A percentile compares a stretch with the other conserved stretches of the same genome.
Conservation (phyloP, 495 filamentous ascomycete genomes). For the Daldinia vernicosa region DNA sequence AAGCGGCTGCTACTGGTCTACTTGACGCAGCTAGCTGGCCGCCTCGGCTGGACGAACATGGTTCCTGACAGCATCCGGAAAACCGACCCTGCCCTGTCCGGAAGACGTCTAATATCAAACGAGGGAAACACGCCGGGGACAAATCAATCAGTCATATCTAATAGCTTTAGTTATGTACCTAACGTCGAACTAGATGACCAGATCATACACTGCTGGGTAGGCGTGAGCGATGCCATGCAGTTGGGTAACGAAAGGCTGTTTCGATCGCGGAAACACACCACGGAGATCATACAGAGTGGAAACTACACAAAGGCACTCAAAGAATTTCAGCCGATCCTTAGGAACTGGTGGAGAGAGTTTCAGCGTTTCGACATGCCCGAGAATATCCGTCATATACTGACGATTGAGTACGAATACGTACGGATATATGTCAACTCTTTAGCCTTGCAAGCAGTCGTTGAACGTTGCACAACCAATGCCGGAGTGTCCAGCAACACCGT, state of each 20-base stretch:
- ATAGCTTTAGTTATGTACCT: constrained; percentile 65
- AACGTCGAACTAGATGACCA: constrained; percentile 71
- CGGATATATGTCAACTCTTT: constrained; percentile 93
- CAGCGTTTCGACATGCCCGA: constrained; percentile 74
- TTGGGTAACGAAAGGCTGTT: constrained; percentile 85
- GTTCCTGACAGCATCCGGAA: constrained; percentile 70
- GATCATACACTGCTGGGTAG: constrained; percentile 91
- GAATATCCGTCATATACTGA: constrained; percentile 82
- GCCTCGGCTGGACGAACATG: constrained; percentile 93
- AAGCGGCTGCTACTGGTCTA: constrained; percentile 88
- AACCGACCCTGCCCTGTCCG: constrained; percentile 56
- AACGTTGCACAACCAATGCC: constrained; percentile 83
- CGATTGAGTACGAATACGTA: constrained; percentile 91
- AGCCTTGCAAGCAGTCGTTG: constrained; percentile 91
- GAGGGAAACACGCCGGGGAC: constrained; percentile 65
- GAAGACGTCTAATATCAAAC: constrained; percentile 55
- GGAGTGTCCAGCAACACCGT: constrained; percentile 53
- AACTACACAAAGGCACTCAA: constrained; percentile 82
- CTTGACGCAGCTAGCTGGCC: constrained; percentile 88
- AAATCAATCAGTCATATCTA: constrained; percentile 59
- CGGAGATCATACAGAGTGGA: constrained; percentile 84
- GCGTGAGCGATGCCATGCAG: constrained; percentile 89
- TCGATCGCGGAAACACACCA: constrained; percentile 81
- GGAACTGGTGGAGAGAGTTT: constrained; percentile 77
- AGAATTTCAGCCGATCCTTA: constrained; percentile 78